These are phyloP conservation scores for Dryadomyces quercus-mongolicae DNA, from an alignment of 2,329 filamentous ascomycete species.

Conservation along the genomic window DNA sequence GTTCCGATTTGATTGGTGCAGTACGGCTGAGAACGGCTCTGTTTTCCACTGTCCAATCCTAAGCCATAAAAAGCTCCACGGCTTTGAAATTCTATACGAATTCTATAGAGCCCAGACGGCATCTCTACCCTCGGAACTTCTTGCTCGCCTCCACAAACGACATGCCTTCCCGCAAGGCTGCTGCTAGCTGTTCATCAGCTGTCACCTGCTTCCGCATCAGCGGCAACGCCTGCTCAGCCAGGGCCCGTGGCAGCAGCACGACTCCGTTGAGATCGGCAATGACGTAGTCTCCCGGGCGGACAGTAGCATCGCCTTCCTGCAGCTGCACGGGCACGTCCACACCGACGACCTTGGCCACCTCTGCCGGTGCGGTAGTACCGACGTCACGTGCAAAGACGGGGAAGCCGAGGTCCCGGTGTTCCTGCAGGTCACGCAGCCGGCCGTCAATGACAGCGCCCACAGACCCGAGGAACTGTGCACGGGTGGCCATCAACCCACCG, in stretches of 20 bases:
- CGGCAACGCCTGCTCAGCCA: constrained; percentile 26
- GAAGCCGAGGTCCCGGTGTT: constrained; percentile 35
- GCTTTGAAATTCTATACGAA: too few relatives aligned
- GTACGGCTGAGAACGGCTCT: too few relatives aligned
- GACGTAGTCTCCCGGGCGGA: constrained; percentile 31
- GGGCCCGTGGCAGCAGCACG: constrained; percentile 26
- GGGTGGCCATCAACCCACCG: constrained; percentile 39
- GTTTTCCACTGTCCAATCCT: too few relatives aligned
- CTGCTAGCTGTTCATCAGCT: constrained; percentile 29
- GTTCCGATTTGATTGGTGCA: too few relatives aligned
- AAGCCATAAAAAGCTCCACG: too few relatives aligned
- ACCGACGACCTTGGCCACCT: constrained; percentile 28
- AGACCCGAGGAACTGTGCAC: constrained; percentile 30
- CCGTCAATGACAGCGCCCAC: constrained; percentile 40
- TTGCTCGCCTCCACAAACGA: constrained; percentile 30
- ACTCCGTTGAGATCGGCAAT: constrained; percentile 33
- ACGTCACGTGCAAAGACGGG: constrained; percentile 33
- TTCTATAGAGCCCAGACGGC: too few relatives aligned
- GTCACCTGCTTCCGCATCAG: constrained; percentile 28
- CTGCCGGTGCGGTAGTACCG: constrained; percentile 29
- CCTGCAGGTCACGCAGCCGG: constrained; percentile 37
- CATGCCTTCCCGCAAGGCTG: constrained; percentile 28
- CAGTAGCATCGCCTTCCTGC: constrained; percentile 17
- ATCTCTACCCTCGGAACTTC: constrained; percentile 18
- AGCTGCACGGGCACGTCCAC: constrained; percentile 27